These are phyloP conservation scores for Corymbia maculata DNA, from an alignment of 345 rosid genomes.

Conservation along the genomic window DNA sequence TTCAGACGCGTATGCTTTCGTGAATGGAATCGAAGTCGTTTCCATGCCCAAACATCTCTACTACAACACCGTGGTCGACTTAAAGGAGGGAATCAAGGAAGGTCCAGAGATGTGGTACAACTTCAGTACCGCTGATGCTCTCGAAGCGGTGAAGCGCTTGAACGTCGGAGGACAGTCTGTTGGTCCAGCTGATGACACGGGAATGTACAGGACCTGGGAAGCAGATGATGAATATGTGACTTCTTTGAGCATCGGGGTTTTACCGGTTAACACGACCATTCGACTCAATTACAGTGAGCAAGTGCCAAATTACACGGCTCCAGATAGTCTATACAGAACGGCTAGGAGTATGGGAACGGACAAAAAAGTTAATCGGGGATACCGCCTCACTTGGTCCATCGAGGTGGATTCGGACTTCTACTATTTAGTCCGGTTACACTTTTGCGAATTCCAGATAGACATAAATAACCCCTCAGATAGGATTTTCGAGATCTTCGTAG, in stretches of 20 bases:
- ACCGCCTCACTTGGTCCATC: slow-evolving; percentile 12
- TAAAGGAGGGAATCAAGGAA: background rate
- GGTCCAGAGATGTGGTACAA: too few relatives aligned
- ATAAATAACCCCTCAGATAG: too few relatives aligned
- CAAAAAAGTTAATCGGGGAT: background rate
- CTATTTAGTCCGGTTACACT: slow-evolving; percentile 24
- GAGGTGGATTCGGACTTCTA: slow-evolving; percentile 9
- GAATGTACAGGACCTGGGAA: slow-evolving; percentile 12
- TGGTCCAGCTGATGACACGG: slow-evolving; percentile 10
- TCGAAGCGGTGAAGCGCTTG: slow-evolving; percentile 2
- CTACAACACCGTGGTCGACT: background rate
- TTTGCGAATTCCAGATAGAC: slow-evolving; percentile 5
- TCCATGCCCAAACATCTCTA: slow-evolving; percentile 23
- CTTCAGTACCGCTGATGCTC: too few relatives aligned
- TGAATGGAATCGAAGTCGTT: slow-evolving; percentile 27
- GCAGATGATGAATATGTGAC: slow-evolving; percentile 3
- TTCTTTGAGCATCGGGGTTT: background rate
- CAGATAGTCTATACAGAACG: slow-evolving; percentile 11
- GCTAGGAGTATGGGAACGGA: slow-evolving; percentile 9
- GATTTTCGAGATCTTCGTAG: too few relatives aligned
- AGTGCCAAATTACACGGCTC: slow-evolving; percentile 14
- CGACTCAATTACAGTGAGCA: background rate
- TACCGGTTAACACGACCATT: background rate
- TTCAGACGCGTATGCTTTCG: slow-evolving; percentile 13
- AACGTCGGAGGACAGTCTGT: slow-evolving; percentile 20